phyloP scores from a whole-genome alignment of 2,329 filamentous ascomycete species.

The Didymella lethalis region DNA sequence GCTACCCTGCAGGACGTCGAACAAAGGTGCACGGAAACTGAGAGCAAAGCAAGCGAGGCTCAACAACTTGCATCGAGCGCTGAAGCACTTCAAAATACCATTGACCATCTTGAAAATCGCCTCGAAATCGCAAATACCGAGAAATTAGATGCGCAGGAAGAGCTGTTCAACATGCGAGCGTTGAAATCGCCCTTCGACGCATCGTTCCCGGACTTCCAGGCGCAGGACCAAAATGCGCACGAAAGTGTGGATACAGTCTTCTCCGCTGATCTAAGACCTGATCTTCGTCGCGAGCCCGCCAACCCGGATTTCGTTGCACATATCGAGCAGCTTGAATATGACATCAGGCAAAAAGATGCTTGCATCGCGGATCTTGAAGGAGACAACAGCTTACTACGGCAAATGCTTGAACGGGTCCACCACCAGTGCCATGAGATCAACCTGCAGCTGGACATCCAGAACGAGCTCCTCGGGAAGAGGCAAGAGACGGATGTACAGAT shows the following conservation, averaged over 20 bases:
- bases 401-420: conserved; percentile 31
- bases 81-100: conserved; percentile 48
- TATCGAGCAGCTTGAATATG: conserved; percentile 45
- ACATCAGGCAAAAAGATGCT: conserved; percentile 43
- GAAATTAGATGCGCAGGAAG: conserved; percentile 52
- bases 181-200: conserved; percentile 42
- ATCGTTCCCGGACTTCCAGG: conserved; percentile 18
- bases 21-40: conserved; percentile 39
- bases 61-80: conserved; percentile 37
- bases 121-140: conserved; percentile 53
- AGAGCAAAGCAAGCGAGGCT: conserved; percentile 39
- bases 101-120: conserved; percentile 51
- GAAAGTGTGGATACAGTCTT: conserved; percentile 44
- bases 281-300: conserved; percentile 25
- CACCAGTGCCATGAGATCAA: conserved; percentile 35
- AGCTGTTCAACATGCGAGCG: conserved; percentile 42
- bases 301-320: conserved; percentile 37
- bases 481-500: conserved; percentile 40
- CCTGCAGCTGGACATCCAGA: conserved; percentile 41
- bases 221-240: conserved; percentile 23
- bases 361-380: conserved; percentile 35
- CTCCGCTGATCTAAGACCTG: conserved; percentile 31
- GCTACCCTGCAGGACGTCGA: conserved; percentile 44
- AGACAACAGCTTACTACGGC: conserved; percentile 29
- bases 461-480: conserved; percentile 37